Conservation (phyloP, 1,139 yeast species). For the Geotrichum aggregatum region DNA sequence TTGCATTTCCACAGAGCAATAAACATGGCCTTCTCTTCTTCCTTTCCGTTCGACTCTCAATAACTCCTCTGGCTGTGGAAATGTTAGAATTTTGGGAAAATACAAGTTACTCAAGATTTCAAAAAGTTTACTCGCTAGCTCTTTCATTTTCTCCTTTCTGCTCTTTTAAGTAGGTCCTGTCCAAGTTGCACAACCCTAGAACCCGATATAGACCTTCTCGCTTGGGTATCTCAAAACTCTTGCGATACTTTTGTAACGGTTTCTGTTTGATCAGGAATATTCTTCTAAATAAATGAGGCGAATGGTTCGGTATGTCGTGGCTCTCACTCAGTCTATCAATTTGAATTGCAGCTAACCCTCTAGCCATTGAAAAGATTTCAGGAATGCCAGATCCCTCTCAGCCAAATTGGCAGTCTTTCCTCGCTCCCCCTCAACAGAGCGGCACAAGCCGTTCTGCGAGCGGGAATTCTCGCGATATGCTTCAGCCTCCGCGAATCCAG, state of each 20-base stretch:
- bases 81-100: too few species aligned
- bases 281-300: constrained; percentile 1
- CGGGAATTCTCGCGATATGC: not conserved
- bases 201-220: not conserved
- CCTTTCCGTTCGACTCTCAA: too few species aligned
- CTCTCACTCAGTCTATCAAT: not conserved
- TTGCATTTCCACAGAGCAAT: too few species aligned
- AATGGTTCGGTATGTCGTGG: constrained; percentile 2
- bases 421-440: constrained; percentile 5
- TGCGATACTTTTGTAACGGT: not conserved
- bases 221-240: not conserved
- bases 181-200: not conserved
- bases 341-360: not conserved
- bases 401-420: constrained; percentile 19
- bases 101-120: too few species aligned
- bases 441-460: not conserved
- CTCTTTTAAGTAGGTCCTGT: not conserved
- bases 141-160: not conserved
- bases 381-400: constrained; percentile 8
- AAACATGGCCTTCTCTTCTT: too few species aligned
- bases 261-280: too few species aligned
- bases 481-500: not conserved
- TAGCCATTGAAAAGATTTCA: not conserved
- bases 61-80: too few species aligned
- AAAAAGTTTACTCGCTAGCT: too few species aligned